Conservation (phyloP, 345 rosid species). For the Aurinia saxatilis region DNA sequence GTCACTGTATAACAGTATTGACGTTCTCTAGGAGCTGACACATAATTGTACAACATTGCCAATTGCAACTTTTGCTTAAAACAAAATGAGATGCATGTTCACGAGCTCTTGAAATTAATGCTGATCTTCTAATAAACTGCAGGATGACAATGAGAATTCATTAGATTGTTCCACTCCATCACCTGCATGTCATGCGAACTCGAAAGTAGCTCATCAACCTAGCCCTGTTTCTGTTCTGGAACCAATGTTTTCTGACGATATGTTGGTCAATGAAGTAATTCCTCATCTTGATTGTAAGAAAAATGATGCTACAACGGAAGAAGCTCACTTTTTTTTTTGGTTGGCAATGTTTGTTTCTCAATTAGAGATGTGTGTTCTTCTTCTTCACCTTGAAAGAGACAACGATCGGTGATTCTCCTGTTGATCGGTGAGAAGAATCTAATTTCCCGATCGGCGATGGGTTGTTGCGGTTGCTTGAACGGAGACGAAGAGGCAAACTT, state of each 20-base stretch:
- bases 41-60: background rate
- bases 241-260: constrained; percentile 32
- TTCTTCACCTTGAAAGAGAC: too few relatives aligned
- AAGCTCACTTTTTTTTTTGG: too few relatives aligned
- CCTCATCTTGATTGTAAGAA: constrained; percentile 12
- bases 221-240: constrained; percentile 88
- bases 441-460: too few relatives aligned
- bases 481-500: too few relatives aligned
- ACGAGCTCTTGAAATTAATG: constrained; percentile 21
- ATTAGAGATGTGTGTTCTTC: too few relatives aligned
- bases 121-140: constrained; percentile 6
- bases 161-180: constrained; percentile 36
- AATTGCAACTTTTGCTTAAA: background rate
- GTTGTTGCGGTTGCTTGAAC: too few relatives aligned
- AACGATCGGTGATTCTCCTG: too few relatives aligned
- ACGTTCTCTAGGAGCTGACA: background rate
- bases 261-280: constrained; percentile 27
- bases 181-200: constrained; percentile 40
- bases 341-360: too few relatives aligned
- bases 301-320: too few relatives aligned
- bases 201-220: constrained; percentile 51
- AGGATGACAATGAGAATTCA: constrained; percentile 36
- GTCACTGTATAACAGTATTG: background rate
- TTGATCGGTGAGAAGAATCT: too few relatives aligned
- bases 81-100: background rate